phyloP scores from a whole-genome alignment of 306 rosid genomes.

The Cajanus cajan region DNA sequence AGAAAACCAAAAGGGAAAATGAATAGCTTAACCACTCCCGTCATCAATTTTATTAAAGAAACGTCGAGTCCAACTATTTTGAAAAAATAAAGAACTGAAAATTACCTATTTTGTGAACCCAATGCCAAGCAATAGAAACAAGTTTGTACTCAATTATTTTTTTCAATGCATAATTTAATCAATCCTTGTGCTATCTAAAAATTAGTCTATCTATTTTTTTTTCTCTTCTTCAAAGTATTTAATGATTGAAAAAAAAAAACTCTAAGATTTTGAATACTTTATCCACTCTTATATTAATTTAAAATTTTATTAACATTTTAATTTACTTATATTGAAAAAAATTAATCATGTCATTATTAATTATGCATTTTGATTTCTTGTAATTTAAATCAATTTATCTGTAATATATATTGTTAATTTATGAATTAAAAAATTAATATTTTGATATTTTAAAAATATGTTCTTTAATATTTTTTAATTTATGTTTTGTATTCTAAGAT shows the following conservation, averaged over 20 bases:
- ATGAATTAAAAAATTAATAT: not conserved
- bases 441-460: not conserved
- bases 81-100: not conserved
- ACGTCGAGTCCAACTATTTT: not conserved
- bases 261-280: not conserved
- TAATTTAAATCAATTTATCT: not conserved
- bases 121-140: not conserved
- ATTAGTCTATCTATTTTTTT: not conserved
- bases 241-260: not conserved
- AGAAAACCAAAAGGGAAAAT: not conserved
- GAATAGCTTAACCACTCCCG: not conserved
- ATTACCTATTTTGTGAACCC: not conserved
- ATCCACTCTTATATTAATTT: not conserved
- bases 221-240: not conserved
- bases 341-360: not conserved
- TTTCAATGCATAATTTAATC: not conserved
- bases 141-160: not conserved
- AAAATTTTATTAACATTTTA: not conserved
- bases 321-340: not conserved
- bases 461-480: not conserved
- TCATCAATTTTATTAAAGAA: slow-evolving; percentile 2
- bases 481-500: not conserved
- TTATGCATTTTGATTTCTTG: not conserved
- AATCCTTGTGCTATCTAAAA: not conserved
- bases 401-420: not conserved